Evolutionary conservation across 805 yeast genomes (phyloP), one percentile per base, ranked within the genome.

Genomic region (Sugiyamaella americana): DNA sequence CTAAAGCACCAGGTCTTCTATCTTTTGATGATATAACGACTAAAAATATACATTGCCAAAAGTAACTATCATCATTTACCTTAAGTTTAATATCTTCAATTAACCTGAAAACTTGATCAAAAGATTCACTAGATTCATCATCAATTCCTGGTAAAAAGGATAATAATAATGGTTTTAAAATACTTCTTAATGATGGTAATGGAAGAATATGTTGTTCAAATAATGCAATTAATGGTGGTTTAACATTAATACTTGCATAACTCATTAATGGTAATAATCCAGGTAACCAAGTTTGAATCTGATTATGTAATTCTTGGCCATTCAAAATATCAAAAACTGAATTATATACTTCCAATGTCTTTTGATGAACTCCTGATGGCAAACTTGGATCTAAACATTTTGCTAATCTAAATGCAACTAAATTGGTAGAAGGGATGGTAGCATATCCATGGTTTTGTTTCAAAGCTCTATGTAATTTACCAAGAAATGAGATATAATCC

Each of bases 361-460:
- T 93, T 54, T 84, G 84, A 62, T 93, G 98, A 0, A 93, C 99
- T 5, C 99, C 98, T 41, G 95, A 85, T 0, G 99, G 98, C 8
- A 93, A 71, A 43, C 73, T 73, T 1, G 94, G 82, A 1, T 88
- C 79, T 23, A 91, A 68, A 51, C 98, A 93, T 37, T 82, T 78
- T 0, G 96, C 78, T 43, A 93, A 70, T 36, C 83, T 72, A 50
- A 77, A 76, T 29, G 95, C 78, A 1, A 93, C 80, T 41, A 76
- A 76, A 11, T 76, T 67, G 82, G 77, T 40, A 69, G 73, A 0
- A 96, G 98, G 10, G 76, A 38, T 65, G 62, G 10, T 62, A 40
- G 43, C 40, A 20, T 38, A 44, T 5, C 11, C 18, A n/a, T 21
- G 16, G 65, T 51, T 68, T 36, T 75, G 73, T 49, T 75, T 77